Conservation (phyloP, 2,329 filamentous ascomycete species). For the Aspergillus sp. region DNA sequence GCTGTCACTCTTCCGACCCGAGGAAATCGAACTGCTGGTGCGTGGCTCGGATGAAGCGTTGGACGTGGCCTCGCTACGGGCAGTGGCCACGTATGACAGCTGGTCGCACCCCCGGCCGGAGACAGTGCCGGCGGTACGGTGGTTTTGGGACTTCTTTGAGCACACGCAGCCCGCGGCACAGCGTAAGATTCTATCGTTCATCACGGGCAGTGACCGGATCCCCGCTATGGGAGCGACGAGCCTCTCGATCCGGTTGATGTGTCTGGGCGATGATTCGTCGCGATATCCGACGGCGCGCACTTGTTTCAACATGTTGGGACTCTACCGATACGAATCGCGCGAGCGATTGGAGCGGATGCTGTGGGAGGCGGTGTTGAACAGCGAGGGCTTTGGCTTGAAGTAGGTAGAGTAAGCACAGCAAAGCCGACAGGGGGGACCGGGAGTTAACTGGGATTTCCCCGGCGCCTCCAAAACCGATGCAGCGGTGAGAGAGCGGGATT, state of each 20-base stretch:
- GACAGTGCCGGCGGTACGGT: conserved; percentile 68
- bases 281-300: conserved; percentile 84
- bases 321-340: conserved; percentile 70
- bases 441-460: neutral
- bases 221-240: conserved; percentile 83
- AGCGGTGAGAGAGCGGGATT: neutral
- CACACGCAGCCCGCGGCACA: conserved; percentile 66
- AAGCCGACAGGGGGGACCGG: neutral
- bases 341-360: conserved; percentile 69
- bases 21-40: conserved; percentile 87
- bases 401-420: conserved; percentile 18
- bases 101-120: conserved; percentile 60
- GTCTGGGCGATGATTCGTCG: conserved; percentile 70
- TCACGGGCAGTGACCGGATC: conserved; percentile 87
- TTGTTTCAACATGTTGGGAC: conserved; percentile 81
- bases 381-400: conserved; percentile 89
- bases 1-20: conserved; percentile 79
- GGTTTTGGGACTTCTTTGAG: conserved; percentile 87
- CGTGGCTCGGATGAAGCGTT: conserved; percentile 81
- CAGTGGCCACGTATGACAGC: conserved; percentile 78
- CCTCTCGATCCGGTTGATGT: conserved; percentile 72
- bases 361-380: conserved; percentile 85
- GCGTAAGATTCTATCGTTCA: conserved; percentile 76
- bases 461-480: neutral
- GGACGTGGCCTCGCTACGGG: conserved; percentile 72